Conservation (phyloP, 2,329 filamentous ascomycete species). For the Xenoacremonium recifei region DNA sequence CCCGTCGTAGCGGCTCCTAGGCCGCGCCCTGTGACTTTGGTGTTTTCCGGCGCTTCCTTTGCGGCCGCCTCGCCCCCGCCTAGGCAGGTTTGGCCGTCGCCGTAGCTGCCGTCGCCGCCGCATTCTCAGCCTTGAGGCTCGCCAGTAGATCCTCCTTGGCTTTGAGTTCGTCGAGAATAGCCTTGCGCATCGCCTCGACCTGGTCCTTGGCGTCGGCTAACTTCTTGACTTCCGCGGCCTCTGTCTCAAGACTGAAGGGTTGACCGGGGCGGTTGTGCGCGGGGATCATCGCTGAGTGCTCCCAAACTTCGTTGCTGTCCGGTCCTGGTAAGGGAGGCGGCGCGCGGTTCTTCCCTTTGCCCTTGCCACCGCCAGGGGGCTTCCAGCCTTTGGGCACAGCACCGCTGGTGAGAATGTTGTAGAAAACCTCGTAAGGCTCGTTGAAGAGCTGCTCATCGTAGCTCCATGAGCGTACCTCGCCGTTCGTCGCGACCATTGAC, state of each 20-base stretch:
- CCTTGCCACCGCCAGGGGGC: slow-evolving; percentile 52
- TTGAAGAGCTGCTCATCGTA: slow-evolving; percentile 98
- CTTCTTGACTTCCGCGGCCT: slow-evolving; percentile 60
- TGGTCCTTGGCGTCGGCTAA: slow-evolving; percentile 63
- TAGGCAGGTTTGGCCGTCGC: slow-evolving; percentile 37
- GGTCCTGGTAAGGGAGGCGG: slow-evolving; percentile 36
- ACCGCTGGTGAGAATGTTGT: slow-evolving; percentile 78
- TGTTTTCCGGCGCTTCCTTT: slow-evolving; percentile 3
- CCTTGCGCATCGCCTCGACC: slow-evolving; percentile 59
- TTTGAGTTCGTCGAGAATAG: slow-evolving; percentile 59
- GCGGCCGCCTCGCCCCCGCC: slow-evolving; percentile 9
- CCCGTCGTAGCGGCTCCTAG: too few species aligned
- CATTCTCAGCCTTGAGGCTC: slow-evolving; percentile 58
- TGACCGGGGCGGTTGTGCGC: slow-evolving; percentile 63
- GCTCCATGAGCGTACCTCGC: slow-evolving; percentile 71
- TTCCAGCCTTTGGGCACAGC: slow-evolving; percentile 52
- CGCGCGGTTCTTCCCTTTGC: slow-evolving; percentile 44
- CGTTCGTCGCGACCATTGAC: slow-evolving; percentile 55
- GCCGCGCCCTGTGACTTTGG: slow-evolving; percentile 1
- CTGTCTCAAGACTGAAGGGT: slow-evolving; percentile 72
- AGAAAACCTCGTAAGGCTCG: slow-evolving; percentile 91
- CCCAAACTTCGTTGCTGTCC: slow-evolving; percentile 52
- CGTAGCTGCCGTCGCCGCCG: slow-evolving; percentile 49
- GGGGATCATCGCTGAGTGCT: slow-evolving; percentile 74
- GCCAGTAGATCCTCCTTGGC: slow-evolving; percentile 62